Conservation (phyloP, 257 asterid genomes). For the Solanum boliviense region DNA sequence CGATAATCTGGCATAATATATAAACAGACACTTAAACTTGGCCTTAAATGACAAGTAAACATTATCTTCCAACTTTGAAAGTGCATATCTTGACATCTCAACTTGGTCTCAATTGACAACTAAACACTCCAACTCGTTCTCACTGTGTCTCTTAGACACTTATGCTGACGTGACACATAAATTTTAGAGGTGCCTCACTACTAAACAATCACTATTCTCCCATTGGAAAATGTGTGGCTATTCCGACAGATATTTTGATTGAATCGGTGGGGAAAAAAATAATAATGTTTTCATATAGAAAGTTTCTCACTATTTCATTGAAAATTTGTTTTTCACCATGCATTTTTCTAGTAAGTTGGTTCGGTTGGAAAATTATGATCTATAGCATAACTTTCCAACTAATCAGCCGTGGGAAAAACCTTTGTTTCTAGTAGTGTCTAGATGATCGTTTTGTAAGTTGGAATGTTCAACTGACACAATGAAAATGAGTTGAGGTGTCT, state of each 20-base stretch:
- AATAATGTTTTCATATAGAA: not conserved
- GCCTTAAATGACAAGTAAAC: not conserved
- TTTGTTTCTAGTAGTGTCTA: not conserved
- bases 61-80: not conserved
- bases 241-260: no score
- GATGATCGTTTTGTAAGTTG: not conserved
- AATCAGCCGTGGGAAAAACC: not conserved
- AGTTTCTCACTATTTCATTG: not conserved
- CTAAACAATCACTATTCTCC: not conserved
- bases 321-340: not conserved
- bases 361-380: not conserved
- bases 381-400: no score
- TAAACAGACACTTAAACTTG: not conserved
- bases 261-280: accelerated
- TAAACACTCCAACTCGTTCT: not conserved
- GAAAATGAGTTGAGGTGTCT: not conserved
- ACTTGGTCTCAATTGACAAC: not conserved
- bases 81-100: not conserved
- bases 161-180: not conserved
- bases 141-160: not conserved
- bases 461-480: not conserved
- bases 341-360: not conserved
- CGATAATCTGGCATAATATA: not conserved
- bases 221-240: not conserved
- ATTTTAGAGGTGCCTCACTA: not conserved